Evolutionary conservation across 345 rosid species (phyloP).

Genomic region (Murraya paniculata): DNA sequence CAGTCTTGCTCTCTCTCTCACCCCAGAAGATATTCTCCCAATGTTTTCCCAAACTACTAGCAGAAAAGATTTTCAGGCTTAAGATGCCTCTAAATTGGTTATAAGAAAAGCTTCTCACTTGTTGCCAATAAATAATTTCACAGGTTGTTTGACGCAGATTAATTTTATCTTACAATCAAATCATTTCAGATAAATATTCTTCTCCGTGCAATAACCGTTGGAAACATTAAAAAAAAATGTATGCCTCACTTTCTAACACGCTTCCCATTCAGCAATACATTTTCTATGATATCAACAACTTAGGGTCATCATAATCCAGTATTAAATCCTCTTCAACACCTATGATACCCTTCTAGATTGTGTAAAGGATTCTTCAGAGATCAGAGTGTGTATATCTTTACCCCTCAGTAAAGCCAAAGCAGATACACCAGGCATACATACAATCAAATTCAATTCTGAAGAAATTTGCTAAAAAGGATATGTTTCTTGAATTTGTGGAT

Average conservation of each 20-base stretch:
- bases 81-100: not conserved
- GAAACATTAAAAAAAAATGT: not conserved
- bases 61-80: not conserved
- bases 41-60: not conserved
- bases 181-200: not conserved
- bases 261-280: not conserved
- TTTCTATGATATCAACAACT: not conserved
- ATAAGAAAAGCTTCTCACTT: not conserved
- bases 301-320: not conserved
- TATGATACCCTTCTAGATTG: too few species aligned
- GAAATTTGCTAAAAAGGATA: not conserved
- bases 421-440: not conserved
- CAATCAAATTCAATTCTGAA: not conserved
- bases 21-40: not conserved
- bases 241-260: not conserved
- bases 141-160: not conserved
- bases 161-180: not conserved
- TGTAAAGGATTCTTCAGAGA: too few species aligned
- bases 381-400: not conserved
- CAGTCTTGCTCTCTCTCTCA: not conserved
- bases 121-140: not conserved
- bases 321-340: not conserved
- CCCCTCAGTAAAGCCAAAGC: not conserved
- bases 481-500: not conserved
- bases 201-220: not conserved